Evolutionary conservation across 306 rosid species (phyloP).

Genomic region (Vachellia pachyceras): DNA sequence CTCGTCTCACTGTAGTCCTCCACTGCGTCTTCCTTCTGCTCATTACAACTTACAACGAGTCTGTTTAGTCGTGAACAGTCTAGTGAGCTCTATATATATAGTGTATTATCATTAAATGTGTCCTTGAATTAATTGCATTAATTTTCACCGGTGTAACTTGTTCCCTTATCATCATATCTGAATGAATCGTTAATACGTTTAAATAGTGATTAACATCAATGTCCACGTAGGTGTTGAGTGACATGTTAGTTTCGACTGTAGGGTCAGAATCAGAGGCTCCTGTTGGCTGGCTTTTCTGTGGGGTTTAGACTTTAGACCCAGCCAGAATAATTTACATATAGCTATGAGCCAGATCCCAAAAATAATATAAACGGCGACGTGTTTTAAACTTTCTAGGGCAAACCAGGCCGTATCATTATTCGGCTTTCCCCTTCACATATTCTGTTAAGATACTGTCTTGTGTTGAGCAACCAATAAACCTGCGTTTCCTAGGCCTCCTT

Average conservation of each 20-base stretch:
- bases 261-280: not conserved
- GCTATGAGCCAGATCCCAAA: not conserved
- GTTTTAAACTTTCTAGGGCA: not conserved
- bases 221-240: not conserved
- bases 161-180: too few relatives aligned
- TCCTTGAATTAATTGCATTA: not conserved
- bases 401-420: not conserved
- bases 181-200: too few relatives aligned
- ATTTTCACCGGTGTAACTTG: not conserved
- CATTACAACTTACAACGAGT: not conserved
- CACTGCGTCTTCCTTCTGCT: not conserved
- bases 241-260: slow-evolving; percentile 6
- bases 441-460: not conserved
- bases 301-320: not conserved
- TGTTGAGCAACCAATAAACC: not conserved
- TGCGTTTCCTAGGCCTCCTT: not conserved
- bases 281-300: not conserved
- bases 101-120: too few relatives aligned
- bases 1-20: not conserved
- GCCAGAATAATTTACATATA: not conserved
- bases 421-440: not conserved
- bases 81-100: not conserved
- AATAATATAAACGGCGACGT: not conserved
- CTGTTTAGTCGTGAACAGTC: not conserved
- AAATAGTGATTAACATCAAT: not conserved